Evolutionary conservation across 345 rosid species (phyloP), one percentile per base, ranked within the genome.

Genomic region (Arabidopsis arenosa): DNA sequence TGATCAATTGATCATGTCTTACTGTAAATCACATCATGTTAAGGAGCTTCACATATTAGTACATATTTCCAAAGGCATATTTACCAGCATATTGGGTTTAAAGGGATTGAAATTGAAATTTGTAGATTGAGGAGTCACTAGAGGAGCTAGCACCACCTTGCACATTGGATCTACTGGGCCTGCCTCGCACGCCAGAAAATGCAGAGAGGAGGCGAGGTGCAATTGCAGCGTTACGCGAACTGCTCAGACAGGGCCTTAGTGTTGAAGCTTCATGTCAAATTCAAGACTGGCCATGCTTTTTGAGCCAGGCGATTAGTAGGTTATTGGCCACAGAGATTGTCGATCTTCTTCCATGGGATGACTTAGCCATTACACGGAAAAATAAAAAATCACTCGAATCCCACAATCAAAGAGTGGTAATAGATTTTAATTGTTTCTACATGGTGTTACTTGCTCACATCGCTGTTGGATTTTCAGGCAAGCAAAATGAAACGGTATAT

Each of bases 61-160:
- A 32, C 10, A 2, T 61, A 70, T 36, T 28, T 30, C 49, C 35
- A 23, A 12, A 52, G 52, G 39, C 59, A 51, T 33, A 30, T 57
- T 18, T 18, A 56, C 58, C 35, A 54, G 51, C 53, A 64, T 48
- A 18, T 30, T 48, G 39, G 52, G 17, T 21, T 60, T 52, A 41
- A 66, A 72, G 60, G 36, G 73, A 43, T 72, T 51, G 12, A 44
- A 28, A 30, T 41, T 73, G 40, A 66, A 66, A 41, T 30, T 78
- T 82, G 55, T 78, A 92, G 97, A 92, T 94, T 74, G 97, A 95
- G 87, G 91, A 92, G 75, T 95, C 99, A 33, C 71, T 95, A 75
- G 99, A 95, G 84, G 97, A 90, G 92, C 99, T 90, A 79, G 99
- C 97, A 77, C 96, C 99, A 70, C 97, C 96, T 55, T 95, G 99